Conservation (phyloP, 2,329 filamentous ascomycete genomes). For the Didymella lethalis region DNA sequence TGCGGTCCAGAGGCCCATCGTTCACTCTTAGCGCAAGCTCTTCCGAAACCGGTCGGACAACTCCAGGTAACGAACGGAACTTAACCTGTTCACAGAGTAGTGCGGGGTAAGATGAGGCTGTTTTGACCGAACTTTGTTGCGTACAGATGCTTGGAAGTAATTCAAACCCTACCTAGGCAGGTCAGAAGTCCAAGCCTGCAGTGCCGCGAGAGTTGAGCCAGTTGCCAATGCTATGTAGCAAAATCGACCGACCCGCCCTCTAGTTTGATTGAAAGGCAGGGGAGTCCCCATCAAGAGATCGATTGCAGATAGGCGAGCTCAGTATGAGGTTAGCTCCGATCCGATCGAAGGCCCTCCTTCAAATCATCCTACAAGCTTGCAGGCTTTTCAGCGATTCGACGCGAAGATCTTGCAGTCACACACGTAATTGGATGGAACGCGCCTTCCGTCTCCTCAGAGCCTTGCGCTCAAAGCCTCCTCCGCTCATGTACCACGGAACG, state of each 20-base stretch:
- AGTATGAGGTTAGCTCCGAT: conserved; percentile 20
- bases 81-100: neutral
- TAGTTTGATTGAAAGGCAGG: conserved; percentile 14
- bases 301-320: conserved; percentile 19
- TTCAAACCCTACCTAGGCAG: neutral
- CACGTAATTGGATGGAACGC: conserved; percentile 3
- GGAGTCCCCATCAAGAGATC: conserved; percentile 10
- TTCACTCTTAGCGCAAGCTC: conserved; percentile 6
- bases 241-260: conserved; percentile 1
- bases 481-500: conserved; percentile 5
- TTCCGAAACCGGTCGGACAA: conserved; percentile 1
- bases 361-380: conserved; percentile 15
- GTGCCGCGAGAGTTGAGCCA: conserved; percentile 1
- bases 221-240: neutral
- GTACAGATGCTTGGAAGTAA: conserved; percentile 5
- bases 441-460: conserved; percentile 6
- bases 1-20: conserved; percentile 12
- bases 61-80: conserved; percentile 9
- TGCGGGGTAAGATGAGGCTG: conserved; percentile 10
- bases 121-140: neutral
- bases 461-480: neutral
- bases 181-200: conserved; percentile 4
- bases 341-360: conserved; percentile 11
- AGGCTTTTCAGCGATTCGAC: conserved; percentile 16
- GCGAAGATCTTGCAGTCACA: neutral